These are phyloP conservation scores for Pholiota conissans DNA, from an alignment of 768 basidiomycete species.

Conservation along the genomic window DNA sequence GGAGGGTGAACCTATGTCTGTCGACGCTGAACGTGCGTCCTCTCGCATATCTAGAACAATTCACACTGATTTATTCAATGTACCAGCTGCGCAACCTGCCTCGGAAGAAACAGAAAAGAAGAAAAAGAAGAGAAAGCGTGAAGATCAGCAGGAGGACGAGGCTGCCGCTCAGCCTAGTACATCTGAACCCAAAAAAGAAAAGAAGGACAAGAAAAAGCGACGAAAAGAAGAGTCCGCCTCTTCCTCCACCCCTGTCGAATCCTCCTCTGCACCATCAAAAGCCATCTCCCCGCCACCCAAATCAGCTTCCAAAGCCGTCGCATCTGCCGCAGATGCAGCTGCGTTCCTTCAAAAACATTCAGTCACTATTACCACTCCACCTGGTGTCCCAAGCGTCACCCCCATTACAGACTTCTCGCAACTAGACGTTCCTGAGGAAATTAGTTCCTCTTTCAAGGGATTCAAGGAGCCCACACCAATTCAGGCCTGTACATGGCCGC, in stretches of 20 bases:
- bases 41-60: background rate
- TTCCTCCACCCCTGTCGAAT: slow-evolving; percentile 12
- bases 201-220: slow-evolving; percentile 45
- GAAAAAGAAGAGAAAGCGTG: slow-evolving; percentile 43
- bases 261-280: slow-evolving; percentile 17
- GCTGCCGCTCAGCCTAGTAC: slow-evolving; percentile 5
- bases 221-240: slow-evolving; percentile 30
- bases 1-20: slow-evolving; percentile 18
- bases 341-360: slow-evolving; percentile 72
- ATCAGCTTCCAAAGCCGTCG: slow-evolving; percentile 18
- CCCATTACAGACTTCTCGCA: slow-evolving; percentile 79
- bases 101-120: slow-evolving; percentile 21
- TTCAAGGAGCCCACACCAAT: slow-evolving; percentile 94
- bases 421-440: slow-evolving; percentile 60
- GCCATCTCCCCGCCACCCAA: slow-evolving; percentile 20
- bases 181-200: slow-evolving; percentile 29
- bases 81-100: background rate
- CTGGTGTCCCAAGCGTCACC: slow-evolving; percentile 41
- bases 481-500: slow-evolving; percentile 94
- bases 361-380: slow-evolving; percentile 67
- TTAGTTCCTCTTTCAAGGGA: slow-evolving; percentile 60
- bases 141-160: slow-evolving; percentile 33
- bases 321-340: slow-evolving; percentile 40
- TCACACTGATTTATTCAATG: background rate
- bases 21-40: slow-evolving; percentile 24